phyloP scores from a whole-genome alignment of 2,329 filamentous ascomycete species.

The Myriosclerotinia duriaeana region DNA sequence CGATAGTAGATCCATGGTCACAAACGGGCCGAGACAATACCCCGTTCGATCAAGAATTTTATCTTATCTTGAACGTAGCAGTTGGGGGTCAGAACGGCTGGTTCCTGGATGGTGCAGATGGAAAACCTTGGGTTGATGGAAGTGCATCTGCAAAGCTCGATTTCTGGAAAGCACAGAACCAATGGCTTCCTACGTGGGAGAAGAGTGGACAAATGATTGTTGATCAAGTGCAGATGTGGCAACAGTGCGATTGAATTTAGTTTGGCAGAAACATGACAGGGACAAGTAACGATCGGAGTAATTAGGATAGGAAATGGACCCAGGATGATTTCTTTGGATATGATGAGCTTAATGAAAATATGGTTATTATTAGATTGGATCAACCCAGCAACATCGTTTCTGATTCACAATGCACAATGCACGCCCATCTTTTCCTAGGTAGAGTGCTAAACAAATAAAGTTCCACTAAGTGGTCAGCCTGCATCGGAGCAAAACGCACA shows the following conservation, averaged over 20 bases:
- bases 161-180: conserved; percentile 68
- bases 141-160: conserved; percentile 67
- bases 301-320: conserved; percentile 11
- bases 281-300: background rate
- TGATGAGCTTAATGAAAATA: background rate
- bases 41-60: conserved; percentile 75
- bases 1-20: conserved; percentile 63
- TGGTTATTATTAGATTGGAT: conserved; percentile 20
- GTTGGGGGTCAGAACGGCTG: conserved; percentile 80
- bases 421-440: background rate
- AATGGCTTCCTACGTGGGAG: conserved; percentile 72
- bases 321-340: conserved; percentile 8
- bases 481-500: conserved; percentile 9
- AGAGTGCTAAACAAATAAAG: background rate
- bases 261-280: background rate
- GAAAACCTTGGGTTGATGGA: conserved; percentile 77
- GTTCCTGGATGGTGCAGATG: conserved; percentile 70
- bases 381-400: background rate
- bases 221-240: conserved; percentile 68
- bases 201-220: conserved; percentile 63
- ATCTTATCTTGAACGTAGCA: conserved; percentile 72
- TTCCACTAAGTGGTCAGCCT: background rate
- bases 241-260: conserved; percentile 59
- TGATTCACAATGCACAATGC: background rate
- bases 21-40: conserved; percentile 60